Evolutionary conservation across 1,284 basidiomycete genomes (phyloP), one percentile per base, ranked within the genome.

Genomic region (Ganoderma boninense): DNA sequence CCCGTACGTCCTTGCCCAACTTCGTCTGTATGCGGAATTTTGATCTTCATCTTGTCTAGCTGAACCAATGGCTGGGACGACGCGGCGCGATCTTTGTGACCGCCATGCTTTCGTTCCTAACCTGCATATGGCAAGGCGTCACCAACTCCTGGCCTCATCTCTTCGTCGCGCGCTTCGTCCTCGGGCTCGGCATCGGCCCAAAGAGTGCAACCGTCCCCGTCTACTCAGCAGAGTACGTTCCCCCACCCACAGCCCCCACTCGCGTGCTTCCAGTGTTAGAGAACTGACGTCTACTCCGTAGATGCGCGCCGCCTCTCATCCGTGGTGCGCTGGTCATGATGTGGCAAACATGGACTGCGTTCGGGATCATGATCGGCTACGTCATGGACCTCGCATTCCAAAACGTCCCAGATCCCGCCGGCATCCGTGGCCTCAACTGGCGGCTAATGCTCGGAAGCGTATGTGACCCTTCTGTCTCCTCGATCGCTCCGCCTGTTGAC

Each of bases 261-360:
- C 29, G 0, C 13, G 3, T 35, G 14, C 20, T 11, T 38, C 35
- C 20, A 11, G 18, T 7, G 20, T 20, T 29, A n/a, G n/a, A n/a
- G n/a, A 23, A n/a, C 42, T 52, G 26, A 26, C 49, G 10, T 10
- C 8, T 2, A 7, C 18, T 20, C n/a, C 3, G 20, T 13, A 68
- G 67, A 26, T 89, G 88, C 73, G 84, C 90, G 0, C 94, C 93
- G 0, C 86, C 92, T 0, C 78, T 85, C 20, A 93, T 95, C 67
- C 90, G 93, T 73, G 93, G 93, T 59, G 92, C 89, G 0, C 85
- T 95, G 7, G 92, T 93, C 59, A 94, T 94, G 93, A 90, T 91
- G 84, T 92, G 91, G 85, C 88, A 90, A 78, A 86, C 88, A 74
- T 91, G 89, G 90, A 94, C 92, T 4, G 92, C 92, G 0, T 93